phyloP scores from a whole-genome alignment of 1,284 basidiomycete genomes.

The Moniliophthora roreri region DNA sequence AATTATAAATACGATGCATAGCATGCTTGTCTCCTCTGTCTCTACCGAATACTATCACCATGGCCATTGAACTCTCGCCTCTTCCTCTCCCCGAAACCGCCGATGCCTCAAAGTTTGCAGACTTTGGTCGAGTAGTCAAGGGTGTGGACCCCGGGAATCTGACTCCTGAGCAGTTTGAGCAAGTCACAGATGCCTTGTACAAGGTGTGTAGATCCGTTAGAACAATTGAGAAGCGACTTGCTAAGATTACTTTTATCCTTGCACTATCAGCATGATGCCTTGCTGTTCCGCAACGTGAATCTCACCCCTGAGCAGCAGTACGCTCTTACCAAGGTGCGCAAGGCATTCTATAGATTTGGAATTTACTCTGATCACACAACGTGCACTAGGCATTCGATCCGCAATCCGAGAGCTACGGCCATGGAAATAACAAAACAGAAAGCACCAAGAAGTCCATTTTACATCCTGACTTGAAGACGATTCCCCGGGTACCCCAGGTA shows the following conservation, averaged over 20 bases:
- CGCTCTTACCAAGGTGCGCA: slow-evolving; percentile 71
- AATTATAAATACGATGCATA: too few relatives aligned
- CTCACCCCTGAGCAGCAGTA: slow-evolving; percentile 84
- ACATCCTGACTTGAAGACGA: slow-evolving; percentile 85
- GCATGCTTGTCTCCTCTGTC: background rate
- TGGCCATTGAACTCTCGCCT: slow-evolving; percentile 40
- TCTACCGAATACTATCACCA: slow-evolving; percentile 14
- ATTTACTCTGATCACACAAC: slow-evolving; percentile 1
- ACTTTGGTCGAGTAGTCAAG: slow-evolving; percentile 50
- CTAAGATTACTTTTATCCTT: background rate
- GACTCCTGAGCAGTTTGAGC: slow-evolving; percentile 45
- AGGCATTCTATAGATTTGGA: slow-evolving; percentile 24
- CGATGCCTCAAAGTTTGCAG: slow-evolving; percentile 39
- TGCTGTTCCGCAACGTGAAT: slow-evolving; percentile 72
- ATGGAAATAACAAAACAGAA: slow-evolving; percentile 83
- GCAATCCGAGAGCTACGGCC: slow-evolving; percentile 70
- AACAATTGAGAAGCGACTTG: background rate
- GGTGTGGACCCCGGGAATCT: slow-evolving; percentile 45
- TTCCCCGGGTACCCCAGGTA: slow-evolving; percentile 82
- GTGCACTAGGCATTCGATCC: slow-evolving; percentile 68
- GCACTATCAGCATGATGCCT: slow-evolving; percentile 62
- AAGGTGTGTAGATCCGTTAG: slow-evolving; percentile 41
- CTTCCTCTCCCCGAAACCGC: slow-evolving; percentile 45
- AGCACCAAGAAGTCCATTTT: slow-evolving; percentile 73
- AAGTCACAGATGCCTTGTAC: slow-evolving; percentile 66